Evolutionary conservation across 495 filamentous ascomycete species (phyloP), one percentile per base, ranked within the genome.

Genomic region (Penicillium daleae): DNA sequence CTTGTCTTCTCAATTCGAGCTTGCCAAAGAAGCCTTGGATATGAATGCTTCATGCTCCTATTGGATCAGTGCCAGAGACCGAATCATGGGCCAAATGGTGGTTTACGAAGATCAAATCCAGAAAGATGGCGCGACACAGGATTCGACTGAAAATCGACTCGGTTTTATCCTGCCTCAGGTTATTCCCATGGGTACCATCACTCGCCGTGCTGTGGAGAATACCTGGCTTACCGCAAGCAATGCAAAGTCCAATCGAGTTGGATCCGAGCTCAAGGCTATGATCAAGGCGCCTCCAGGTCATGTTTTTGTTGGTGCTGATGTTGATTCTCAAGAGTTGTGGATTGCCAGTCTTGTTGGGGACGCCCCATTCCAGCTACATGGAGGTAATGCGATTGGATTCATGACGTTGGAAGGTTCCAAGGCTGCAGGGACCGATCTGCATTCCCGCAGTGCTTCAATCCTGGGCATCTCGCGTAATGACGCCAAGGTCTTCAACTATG

Each of bases 31-130:
- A 71, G 95, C 95, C 6, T 80, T 98, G 56, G 90, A 98, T 59
- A 97, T 98, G 96, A 99, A 99, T 68, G 92, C 93, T 3, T 93
- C 91, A 0, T 99, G 95, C 70, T 97, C 93, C 1, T 99, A 99
- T 75, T 99, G 95, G 95, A 98, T 98, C 58, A 95, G 90, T 66
- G 92, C 96, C 21, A 83, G 95, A 57, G 92, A 97, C 68, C 84
- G 95, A 50, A 98, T 99, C 62, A 91, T 81, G 82, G 89, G 89
- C 24, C 95, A 99, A 72, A 89, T 97, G 81, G 94, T 97, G 19
- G 89, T 99, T 8, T 97, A 97, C 65, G 80, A 90, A 57, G 81
- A 87, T 49, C 86, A 96, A 52, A 65, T 86, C 13, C 56, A 60
- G 61, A 65, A 69, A 32, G 57, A 44, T 35, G 63, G 33, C 22